Evolutionary conservation across 345 rosid genomes (phyloP), one percentile per base, ranked within the genome.

Genomic region (Cardamine chenopodiifolia): DNA sequence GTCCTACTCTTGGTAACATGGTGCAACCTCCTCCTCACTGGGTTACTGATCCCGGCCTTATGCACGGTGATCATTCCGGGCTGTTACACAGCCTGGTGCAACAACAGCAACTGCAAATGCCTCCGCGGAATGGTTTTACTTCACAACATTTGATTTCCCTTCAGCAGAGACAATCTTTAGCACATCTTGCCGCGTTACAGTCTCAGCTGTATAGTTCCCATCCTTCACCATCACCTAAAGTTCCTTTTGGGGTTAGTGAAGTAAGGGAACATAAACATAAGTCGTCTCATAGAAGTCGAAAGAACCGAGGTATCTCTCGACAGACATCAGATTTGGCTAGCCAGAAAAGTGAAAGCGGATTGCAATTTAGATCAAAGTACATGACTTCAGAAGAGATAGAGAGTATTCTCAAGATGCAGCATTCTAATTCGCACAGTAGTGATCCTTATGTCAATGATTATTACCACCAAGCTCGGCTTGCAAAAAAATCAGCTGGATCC

Each of bases 351-450:
- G 99, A 92, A 35, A 80, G 83, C 55, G 88, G 89, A 15, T 82
- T 85, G 70, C 96, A 89, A 6, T 85, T 89, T 68, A 81, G 93
- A 58, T 95, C 99, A 62, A 96, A 92, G 89, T 79, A 96, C 80
- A 96, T 96, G 99, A 87, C 94, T 40, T 74, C 90, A 52, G 98
- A 96, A 70, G 99, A 95, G 81, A 92, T 95, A 1, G 99, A 95
- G 84, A 92, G 93, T 76, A 89, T 95, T 64, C 87, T 95, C 71
- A 95, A 89, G 80, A 92, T 95, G 96, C 99, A 95, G 87, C 98
- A 89, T 78, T 86, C 92, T 9, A 83, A 92, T 23, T 85, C 90
- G 0, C 97, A 95, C 82, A 80, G 88, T 72, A 92, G 72, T 63
- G 98, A 92, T 68, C 94, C 92, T 3, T 95, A 95, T 47, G 62